Base-by-base conservation (phyloP, 2,329 filamentous ascomycete genomes). In the Trichoderma sp. region DNA sequence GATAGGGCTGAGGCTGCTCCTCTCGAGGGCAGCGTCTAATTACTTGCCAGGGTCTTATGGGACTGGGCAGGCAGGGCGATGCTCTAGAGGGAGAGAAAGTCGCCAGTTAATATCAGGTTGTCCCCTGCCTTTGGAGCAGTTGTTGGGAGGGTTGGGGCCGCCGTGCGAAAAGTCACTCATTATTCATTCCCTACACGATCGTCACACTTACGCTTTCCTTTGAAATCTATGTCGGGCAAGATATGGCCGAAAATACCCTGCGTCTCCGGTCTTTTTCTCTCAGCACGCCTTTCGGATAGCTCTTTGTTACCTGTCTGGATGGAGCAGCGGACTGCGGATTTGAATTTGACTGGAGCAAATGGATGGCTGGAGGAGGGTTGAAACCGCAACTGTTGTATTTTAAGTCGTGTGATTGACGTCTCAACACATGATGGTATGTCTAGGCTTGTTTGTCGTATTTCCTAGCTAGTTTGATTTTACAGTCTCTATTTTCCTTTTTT, bases 371-470 rank as follows among this genome's bases (percentile, higher is more conserved):
- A 62, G 67, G 74, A 73, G 72, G 73, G 74, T 75, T 74, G 76
- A 80, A 71, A 78, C 75, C 78, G 77, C 77, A 78, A 78, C 77
- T 80, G 77, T 80, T 82, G 80, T 82, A 83, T 82, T 82, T 81
- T 82, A 82, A 82, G 77, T 77, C 74, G 76, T 77, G 77, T 77
- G 76, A 75, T 73, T 78, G 76, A 79, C 75, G 78, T 80, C 78
- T 80, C 78, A 75, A 73, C 76, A 76, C 74, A 74, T 73, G 74
- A 76, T 74, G 73, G 76, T 75, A 76, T 74, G 76, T 78, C 76
- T 75, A 76, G 76, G 76, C 74, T 78, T 75, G 77, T 78, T 76
- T 75, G 77, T 80, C 76, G 77, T 78, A 76, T 81, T 80, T 70
- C 67, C 79, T 82, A 82, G 80, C 78, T 82, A 78, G 77, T 76